Evolutionary conservation across 2,329 filamentous ascomycete genomes (phyloP).

Genomic region (Lachnellula hyalina): DNA sequence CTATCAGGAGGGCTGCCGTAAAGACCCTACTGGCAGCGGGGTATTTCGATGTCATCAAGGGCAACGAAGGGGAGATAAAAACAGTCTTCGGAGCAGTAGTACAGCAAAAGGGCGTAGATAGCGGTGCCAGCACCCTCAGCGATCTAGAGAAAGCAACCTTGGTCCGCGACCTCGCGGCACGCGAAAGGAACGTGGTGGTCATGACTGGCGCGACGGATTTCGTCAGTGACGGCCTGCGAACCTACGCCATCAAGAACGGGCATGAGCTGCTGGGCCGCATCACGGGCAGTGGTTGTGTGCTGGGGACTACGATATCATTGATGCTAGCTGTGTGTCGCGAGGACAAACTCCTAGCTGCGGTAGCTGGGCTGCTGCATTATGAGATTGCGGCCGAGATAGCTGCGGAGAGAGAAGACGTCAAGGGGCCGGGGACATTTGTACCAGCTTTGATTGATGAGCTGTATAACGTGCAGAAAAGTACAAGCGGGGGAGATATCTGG

Average conservation of each 20-base stretch:
- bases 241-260: slow-evolving; percentile 69
- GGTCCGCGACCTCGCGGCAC: slow-evolving; percentile 59
- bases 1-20: slow-evolving; percentile 65
- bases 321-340: slow-evolving; percentile 58
- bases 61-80: slow-evolving; percentile 84
- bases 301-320: slow-evolving; percentile 76
- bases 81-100: slow-evolving; percentile 57
- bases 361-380: slow-evolving; percentile 71
- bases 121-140: slow-evolving; percentile 50
- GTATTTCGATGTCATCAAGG: slow-evolving; percentile 85
- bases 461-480: slow-evolving; percentile 44
- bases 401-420: slow-evolving; percentile 63
- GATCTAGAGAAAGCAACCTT: slow-evolving; percentile 53
- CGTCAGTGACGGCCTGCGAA: slow-evolving; percentile 66
- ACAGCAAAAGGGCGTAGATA: slow-evolving; percentile 83
- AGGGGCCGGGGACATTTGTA: slow-evolving; percentile 81
- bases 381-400: slow-evolving; percentile 60
- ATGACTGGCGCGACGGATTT: slow-evolving; percentile 79
- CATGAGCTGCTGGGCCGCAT: slow-evolving; percentile 64
- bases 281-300: slow-evolving; percentile 78
- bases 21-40: slow-evolving; percentile 65
- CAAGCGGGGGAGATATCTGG: slow-evolving; percentile 39
- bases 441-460: slow-evolving; percentile 77
- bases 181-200: slow-evolving; percentile 67
- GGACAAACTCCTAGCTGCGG: slow-evolving; percentile 65